Base-by-base conservation (phyloP, 306 rosid genomes). In the Dryas drummondii region DNA sequence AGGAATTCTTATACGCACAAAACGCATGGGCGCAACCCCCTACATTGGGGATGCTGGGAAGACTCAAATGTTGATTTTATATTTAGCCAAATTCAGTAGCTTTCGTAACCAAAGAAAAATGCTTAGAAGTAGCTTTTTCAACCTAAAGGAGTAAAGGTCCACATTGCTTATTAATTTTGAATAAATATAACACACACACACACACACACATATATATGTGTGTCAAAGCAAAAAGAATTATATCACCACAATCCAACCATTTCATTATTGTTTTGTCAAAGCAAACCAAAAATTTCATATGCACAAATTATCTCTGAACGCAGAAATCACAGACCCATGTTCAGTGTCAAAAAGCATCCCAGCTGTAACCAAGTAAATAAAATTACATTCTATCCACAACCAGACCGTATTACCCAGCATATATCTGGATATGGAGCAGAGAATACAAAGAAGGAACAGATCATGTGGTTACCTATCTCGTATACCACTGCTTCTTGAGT, bases 401-500 rank as follows among this genome's bases (percentile, higher is more conserved):
- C 41, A 11, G 61, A 5, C 37, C 46, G 19, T 4, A 40, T 54
- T 37, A 44, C 45, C 22, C 37, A 9, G 41, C 17, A 5, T 5
- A 5, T 56, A 59, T 70, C 64, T 51, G 13, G 8, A 45, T 19
- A 22, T 19, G n/a, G 16, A 32, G 52, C 17, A 57, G 40, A 5
- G 50, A 73, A 75, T 59, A 65, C 59, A 48, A 14, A 57, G 14
- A 26, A 15, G 54, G 61, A 49, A 54, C 50, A 37, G 75, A 48
- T 32, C 27, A 76, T 32, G 49, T 13, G 72, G 66, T 66, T 71
- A 88, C 93, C 97, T 76, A 61, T 84, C 68, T 73, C 84, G 69
- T 69, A 22, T 22, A 22, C 22, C 22, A 22, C 74, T 65, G 74
- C 82, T 78, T 81, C 87, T 76, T 2, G 87, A 68, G 81, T 77